These are phyloP conservation scores for Monoraphidium neglectum DNA, from an alignment of 139 green algal species.

Conservation along the genomic window DNA sequence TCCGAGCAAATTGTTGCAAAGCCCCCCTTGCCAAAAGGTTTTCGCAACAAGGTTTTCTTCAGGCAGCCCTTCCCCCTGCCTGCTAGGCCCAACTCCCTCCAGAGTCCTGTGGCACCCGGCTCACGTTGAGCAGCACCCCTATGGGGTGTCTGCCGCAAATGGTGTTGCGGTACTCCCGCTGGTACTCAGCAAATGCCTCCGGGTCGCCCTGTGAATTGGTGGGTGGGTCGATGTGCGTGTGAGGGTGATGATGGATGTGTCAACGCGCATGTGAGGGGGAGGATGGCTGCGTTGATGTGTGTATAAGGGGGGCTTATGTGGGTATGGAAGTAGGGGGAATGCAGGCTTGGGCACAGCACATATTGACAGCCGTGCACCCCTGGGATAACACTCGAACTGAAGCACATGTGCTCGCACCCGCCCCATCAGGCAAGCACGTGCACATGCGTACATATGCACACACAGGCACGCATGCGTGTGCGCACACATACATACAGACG, in stretches of 20 bases:
- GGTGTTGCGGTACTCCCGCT: constrained; percentile 76
- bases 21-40: neutral
- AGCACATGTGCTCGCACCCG: too few species aligned
- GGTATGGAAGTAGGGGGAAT: too few species aligned
- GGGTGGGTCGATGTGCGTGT: neutral
- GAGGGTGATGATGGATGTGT: neutral
- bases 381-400: too few species aligned
- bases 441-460: too few species aligned
- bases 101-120: constrained; percentile 3
- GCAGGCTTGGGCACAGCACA: too few species aligned
- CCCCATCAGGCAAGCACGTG: too few species aligned
- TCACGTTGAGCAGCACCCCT: constrained; percentile 84
- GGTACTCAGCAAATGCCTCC: constrained; percentile 43
- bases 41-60: neutral
- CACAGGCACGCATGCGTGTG: too few species aligned
- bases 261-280: neutral
- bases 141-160: constrained; percentile 97
- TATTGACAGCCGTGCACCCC: too few species aligned
- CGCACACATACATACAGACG: too few species aligned
- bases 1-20: neutral
- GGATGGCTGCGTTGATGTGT: neutral
- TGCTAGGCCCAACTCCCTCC: neutral
- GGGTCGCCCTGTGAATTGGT: constrained; percentile 54
- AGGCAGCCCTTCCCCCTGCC: neutral
- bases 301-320: neutral